Percentiles rank a stretch among this genome's conserved stretches.
Evolutionary conservation across 176 grass and related monocot genomes (phyloP).

Genomic region (Sorghum bicolor): Sorghum_bicolor_NCBIv3 NC_012877.2:4596001-4596500

Average conservation of each 20-base stretch:
- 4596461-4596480: not conserved
- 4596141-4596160: conserved; percentile 43
- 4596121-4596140: conserved; percentile 34
- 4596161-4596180: conserved; percentile 33
- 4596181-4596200: conserved; percentile 33
- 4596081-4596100: conserved; percentile 39
- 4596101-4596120: conserved; percentile 39
- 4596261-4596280: not conserved
- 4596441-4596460: too few relatives aligned
- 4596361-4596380: too few relatives aligned
- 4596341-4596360: not conserved
- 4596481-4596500: not conserved
- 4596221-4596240: too few relatives aligned
- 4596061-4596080: conserved; percentile 39
- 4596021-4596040: not conserved
- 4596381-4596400: not conserved
- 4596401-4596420: not conserved
- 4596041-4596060: conserved; percentile 4
- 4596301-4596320: not conserved
- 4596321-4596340: not conserved
- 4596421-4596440: not conserved
- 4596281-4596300: not conserved
- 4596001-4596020: conserved; percentile 11
- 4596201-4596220: not conserved
- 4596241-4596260: not conserved